Conservation (phyloP, 2,329 filamentous ascomycete species). For the Atkinsonella texensis region DNA sequence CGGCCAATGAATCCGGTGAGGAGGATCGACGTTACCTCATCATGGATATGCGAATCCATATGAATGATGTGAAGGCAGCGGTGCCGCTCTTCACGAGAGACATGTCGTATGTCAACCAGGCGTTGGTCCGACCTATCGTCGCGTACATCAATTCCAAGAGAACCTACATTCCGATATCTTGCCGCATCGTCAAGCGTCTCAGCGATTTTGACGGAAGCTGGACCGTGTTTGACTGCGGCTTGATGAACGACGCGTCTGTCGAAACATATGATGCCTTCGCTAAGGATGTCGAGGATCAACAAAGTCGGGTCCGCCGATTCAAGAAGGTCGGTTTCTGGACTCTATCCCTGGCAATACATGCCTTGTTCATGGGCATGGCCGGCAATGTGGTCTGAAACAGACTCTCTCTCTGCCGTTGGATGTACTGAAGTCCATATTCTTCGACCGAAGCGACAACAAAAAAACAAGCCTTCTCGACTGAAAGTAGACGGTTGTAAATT, state of each 20-base stretch:
- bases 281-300: slow-evolving; percentile 77
- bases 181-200: slow-evolving; percentile 80
- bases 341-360: slow-evolving; percentile 80
- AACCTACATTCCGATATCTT: slow-evolving; percentile 91
- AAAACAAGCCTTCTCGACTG: not conserved
- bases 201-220: slow-evolving; percentile 91
- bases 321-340: slow-evolving; percentile 98
- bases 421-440: not conserved
- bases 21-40: slow-evolving; percentile 71
- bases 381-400: slow-evolving; percentile 51
- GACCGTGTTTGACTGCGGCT: slow-evolving; percentile 84
- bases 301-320: slow-evolving; percentile 72
- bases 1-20: slow-evolving; percentile 15
- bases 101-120: slow-evolving; percentile 91
- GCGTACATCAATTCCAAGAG: slow-evolving; percentile 95
- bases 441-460: not conserved
- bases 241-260: slow-evolving; percentile 86
- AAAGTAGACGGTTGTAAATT: not conserved
- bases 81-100: slow-evolving; percentile 88
- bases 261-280: slow-evolving; percentile 95
- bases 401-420: not conserved
- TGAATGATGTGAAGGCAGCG: slow-evolving; percentile 87
- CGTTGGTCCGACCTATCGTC: slow-evolving; percentile 87
- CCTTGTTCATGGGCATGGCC: slow-evolving; percentile 87
- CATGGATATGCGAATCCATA: slow-evolving; percentile 87